A percentile compares a stretch with the other conserved stretches of the same genome.
phyloP scores from a whole-genome alignment of 306 rosid species.

The Pyrus pyrifolia region DNA sequence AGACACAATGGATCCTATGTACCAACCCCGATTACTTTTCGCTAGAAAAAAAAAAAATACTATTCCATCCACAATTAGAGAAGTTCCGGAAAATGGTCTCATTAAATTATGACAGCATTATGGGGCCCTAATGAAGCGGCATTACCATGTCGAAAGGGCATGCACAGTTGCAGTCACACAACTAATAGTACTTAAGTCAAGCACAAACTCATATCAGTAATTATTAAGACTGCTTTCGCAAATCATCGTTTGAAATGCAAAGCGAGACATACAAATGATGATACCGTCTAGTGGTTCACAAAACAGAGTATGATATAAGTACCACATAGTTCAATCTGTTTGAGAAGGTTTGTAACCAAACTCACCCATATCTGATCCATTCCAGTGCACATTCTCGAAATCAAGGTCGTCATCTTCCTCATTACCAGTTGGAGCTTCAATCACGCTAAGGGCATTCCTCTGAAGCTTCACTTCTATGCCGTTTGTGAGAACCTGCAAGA shows the following conservation, averaged over 20 bases:
- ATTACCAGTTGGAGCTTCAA: constrained; percentile 93
- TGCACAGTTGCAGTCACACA: constrained; percentile 14
- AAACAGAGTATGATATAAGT: background rate
- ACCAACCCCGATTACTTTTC: constrained; percentile 43
- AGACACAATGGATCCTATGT: constrained; percentile 77
- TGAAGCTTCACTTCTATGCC: constrained; percentile 97
- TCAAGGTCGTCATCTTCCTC: constrained; percentile 97
- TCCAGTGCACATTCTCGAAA: constrained; percentile 71
- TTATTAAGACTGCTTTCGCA: constrained; percentile 14
- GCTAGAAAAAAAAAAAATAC: background rate
- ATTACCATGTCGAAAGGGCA: background rate
- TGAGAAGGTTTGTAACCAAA: background rate
- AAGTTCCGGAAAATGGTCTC: constrained; percentile 29
- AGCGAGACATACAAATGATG: background rate
- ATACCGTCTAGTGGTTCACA: background rate
- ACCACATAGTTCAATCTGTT: background rate
- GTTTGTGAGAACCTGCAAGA: constrained; percentile 80
- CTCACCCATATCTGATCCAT: constrained; percentile 90
- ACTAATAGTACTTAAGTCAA: constrained; percentile 6
- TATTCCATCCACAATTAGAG: constrained; percentile 28
- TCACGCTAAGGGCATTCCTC: constrained; percentile 95
- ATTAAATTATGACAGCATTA: constrained; percentile 13
- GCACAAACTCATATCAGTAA: constrained; percentile 19
- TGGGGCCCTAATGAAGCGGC: background rate
- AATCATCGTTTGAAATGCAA: constrained; percentile 4